Conservation (phyloP, 805 yeast genomes). For the Candida saitoana region DNA sequence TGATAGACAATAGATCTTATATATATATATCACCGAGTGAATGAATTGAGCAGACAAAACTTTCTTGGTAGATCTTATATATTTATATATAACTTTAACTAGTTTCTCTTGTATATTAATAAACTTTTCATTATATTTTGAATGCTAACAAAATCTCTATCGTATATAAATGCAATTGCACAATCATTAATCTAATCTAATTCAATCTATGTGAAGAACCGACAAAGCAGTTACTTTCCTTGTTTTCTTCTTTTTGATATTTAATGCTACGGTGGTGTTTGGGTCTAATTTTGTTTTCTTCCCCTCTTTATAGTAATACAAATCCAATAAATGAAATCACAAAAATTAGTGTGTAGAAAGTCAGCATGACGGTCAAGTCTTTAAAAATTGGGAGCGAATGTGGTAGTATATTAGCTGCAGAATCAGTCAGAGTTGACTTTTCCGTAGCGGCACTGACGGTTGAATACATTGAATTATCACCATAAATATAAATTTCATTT, state of each 20-base stretch:
- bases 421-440: neutral
- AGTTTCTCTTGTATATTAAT: neutral
- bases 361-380: neutral
- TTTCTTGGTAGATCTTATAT: neutral
- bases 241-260: no score
- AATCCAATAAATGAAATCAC: neutral
- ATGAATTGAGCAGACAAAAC: no score
- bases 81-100: no score
- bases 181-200: neutral
- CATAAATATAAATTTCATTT: slow-evolving; percentile 1
- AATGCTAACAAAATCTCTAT: neutral
- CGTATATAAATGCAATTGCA: neutral
- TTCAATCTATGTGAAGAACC: no score
- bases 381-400: neutral
- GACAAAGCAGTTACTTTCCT: no score
- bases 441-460: slow-evolving; percentile 2
- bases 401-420: neutral
- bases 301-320: neutral
- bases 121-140: no score
- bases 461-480: slow-evolving; percentile 10
- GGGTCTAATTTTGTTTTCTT: no score
- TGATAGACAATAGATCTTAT: neutral
- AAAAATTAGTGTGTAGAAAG: neutral
- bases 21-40: no score
- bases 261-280: no score